Evolutionary conservation across 1,139 yeast genomes (phyloP), one percentile per base, ranked within the genome.

Genomic region (Chernovozyma sophiae-reginae): DNA sequence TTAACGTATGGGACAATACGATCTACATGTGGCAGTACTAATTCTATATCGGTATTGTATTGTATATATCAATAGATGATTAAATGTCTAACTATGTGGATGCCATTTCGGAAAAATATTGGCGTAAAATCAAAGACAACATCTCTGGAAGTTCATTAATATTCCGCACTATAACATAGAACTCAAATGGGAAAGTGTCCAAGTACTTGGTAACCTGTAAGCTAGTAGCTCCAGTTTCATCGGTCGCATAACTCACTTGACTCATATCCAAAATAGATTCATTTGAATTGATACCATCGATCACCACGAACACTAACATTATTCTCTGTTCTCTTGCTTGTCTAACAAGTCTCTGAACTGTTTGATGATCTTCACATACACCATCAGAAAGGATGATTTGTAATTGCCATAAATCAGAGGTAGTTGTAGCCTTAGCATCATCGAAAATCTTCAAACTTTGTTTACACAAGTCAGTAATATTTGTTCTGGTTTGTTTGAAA

Each of bases 141-240:
- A 94, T 89, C 52, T 84, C 87, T 16, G 99, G 98, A 36, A 94
- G 72, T 61, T 92, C 97, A 32, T 74, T 73, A 45, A 94, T 86
- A 53, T 92, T 81, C 51, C 86, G 81, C 27, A 94, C 97, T 49
- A 94, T 92, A 42, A 92, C 96, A 53, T 90, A 94, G 58, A 85
- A 92, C 55, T 94, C 97, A 62, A 94, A 94, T 49, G 98, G 97
- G 79, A 94, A 94, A 19, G 86, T 77, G 49, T 92, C 97, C 62
- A 94, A 72, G 52, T 94, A 94, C 51, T 82, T 84, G 43, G 79
- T 83, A 43, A 94, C 94, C 56, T 83, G 76, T 46, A 94, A 67
- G 32, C 75, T 75, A 77, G 79, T 73, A 39, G 76, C 76, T 3
- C 97, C 97, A 35, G 71, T 68, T 45, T 80, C 83, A 26, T 86